These are phyloP conservation scores for Coemansia sp. DNA, from an alignment of 192 early-diverging fungal species.

Conservation along the genomic window DNA sequence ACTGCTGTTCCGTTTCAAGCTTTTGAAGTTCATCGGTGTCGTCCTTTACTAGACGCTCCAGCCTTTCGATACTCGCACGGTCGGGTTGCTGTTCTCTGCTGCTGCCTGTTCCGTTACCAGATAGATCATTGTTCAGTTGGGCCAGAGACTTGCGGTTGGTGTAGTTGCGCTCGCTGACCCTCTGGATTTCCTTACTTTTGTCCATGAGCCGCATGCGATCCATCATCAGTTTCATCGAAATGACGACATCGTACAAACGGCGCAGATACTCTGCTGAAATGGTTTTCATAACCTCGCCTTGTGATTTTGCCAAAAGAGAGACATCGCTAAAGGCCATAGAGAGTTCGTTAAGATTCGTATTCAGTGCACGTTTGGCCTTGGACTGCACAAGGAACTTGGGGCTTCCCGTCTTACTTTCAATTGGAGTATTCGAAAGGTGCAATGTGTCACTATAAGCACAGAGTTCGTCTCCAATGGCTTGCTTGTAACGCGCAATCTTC, in stretches of 20 bases:
- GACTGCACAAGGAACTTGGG: slow-evolving; percentile 36
- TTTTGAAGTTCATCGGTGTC: slow-evolving; percentile 41
- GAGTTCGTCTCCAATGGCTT: slow-evolving; percentile 56
- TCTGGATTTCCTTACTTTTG: slow-evolving; percentile 38
- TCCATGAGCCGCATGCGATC: slow-evolving; percentile 50
- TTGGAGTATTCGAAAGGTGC: slow-evolving; percentile 36
- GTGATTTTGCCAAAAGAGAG: slow-evolving; percentile 49
- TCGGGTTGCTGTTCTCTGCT: slow-evolving; percentile 16
- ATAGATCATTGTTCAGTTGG: slow-evolving; percentile 23
- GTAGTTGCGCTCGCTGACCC: slow-evolving; percentile 41
- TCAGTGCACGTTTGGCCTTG: slow-evolving; percentile 41
- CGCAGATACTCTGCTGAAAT: slow-evolving; percentile 56
- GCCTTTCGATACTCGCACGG: slow-evolving; percentile 38
- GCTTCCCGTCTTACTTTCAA: slow-evolving; percentile 35
- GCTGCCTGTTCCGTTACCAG: slow-evolving; percentile 3
- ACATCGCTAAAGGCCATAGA: slow-evolving; percentile 51
- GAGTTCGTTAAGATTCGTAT: slow-evolving; percentile 46
- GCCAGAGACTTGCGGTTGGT: slow-evolving; percentile 32
- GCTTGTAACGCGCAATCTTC: slow-evolving; percentile 54
- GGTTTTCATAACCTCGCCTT: slow-evolving; percentile 55
- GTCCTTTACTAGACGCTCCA: slow-evolving; percentile 40
- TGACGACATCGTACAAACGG: slow-evolving; percentile 49
- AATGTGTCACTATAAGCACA: slow-evolving; percentile 48
- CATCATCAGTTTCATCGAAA: slow-evolving; percentile 57
- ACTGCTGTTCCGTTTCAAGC: slow-evolving; percentile 48